phyloP scores from a whole-genome alignment of 1,139 yeast genomes.

The Kodamaea sp. region DNA sequence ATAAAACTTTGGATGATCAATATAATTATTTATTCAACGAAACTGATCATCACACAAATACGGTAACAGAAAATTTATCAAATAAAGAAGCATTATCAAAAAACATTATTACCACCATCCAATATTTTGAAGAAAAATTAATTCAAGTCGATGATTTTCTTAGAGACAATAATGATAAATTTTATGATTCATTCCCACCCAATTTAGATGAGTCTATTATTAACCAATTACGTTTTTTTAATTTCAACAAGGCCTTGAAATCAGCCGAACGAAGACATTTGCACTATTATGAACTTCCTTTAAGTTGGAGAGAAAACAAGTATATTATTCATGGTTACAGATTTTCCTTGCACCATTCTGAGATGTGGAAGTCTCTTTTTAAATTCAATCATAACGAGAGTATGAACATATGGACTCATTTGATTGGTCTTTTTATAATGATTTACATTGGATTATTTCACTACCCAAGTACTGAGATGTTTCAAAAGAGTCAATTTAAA shows the following conservation, averaged over 20 bases:
- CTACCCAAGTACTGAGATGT: constrained; percentile 56
- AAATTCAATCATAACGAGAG: constrained; percentile 78
- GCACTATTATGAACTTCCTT: constrained; percentile 84
- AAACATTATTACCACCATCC: constrained; percentile 51
- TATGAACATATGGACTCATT: constrained; percentile 91
- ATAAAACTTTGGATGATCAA: constrained; percentile 52
- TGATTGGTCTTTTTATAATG: constrained; percentile 62
- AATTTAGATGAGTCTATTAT: constrained; percentile 19
- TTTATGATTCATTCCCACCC: no score
- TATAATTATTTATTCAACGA: constrained; percentile 43
- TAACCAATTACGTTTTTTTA: constrained; percentile 46
- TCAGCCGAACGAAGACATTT: constrained; percentile 53
- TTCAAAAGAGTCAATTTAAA: constrained; percentile 30
- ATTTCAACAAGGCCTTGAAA: constrained; percentile 57
- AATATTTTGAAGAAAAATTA: constrained; percentile 54
- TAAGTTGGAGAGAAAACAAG: constrained; percentile 91
- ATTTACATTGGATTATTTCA: constrained; percentile 54
- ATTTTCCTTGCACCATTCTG: constrained; percentile 62
- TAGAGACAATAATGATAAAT: constrained; percentile 26
- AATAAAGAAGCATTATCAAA: constrained; percentile 30
- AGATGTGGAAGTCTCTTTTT: constrained; percentile 55
- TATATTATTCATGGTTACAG: constrained; percentile 82
- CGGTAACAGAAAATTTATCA: constrained; percentile 11
- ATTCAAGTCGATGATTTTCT: constrained; percentile 49
- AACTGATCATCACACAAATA: constrained; percentile 8